Evolutionary conservation across 345 rosid genomes (phyloP), one percentile per base, ranked within the genome.

Genomic region (Schrenkiella parvula): DNA sequence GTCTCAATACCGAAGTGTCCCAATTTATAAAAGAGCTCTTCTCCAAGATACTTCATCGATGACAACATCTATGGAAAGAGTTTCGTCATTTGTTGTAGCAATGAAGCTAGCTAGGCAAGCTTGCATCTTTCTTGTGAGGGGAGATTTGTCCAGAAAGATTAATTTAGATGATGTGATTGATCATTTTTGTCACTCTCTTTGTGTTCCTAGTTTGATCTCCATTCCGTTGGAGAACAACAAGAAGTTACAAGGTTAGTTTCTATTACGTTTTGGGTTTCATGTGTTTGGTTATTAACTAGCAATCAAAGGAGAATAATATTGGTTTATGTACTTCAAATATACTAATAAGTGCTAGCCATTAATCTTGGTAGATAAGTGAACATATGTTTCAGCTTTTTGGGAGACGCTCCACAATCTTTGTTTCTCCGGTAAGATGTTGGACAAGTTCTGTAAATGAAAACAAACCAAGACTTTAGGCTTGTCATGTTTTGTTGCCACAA

Each of bases 341-440:
- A 46, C 54, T 11, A 10, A 22, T 22, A 23, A 12, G 9, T 23
- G 32, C 8, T 22, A 17, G 31, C 31, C 54, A 50, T 23, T 23
- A 13, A 13, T 23, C 1, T 51, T 51, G 17, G n/a, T 50, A 50
- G 31, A 50, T 2, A 51, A 71, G 11, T 48, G 31, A 50, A 19
- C 12, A 23, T 46, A 10, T 17, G 18, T 25, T 18, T 12, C 51
- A 60, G 66, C 39, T 71, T 58, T 74, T 70, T 61, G 75, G 57
- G 37, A 92, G 81, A 64, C 65, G 78, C 78, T 84, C 84, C 64
- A 86, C 62, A 25, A 83, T 82, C n/a, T 66, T 70, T 66, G 46
- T 80, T 71, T 87, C 82, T 10, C 96, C 96, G 3, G 89, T 85
- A 32, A 92, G 91, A 65, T 83, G 80, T 75, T 92, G 92, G 6